Evolutionary conservation across 257 asterid species (phyloP), one percentile per base, ranked within the genome.

Genomic region (Eustoma russellianum): DNA sequence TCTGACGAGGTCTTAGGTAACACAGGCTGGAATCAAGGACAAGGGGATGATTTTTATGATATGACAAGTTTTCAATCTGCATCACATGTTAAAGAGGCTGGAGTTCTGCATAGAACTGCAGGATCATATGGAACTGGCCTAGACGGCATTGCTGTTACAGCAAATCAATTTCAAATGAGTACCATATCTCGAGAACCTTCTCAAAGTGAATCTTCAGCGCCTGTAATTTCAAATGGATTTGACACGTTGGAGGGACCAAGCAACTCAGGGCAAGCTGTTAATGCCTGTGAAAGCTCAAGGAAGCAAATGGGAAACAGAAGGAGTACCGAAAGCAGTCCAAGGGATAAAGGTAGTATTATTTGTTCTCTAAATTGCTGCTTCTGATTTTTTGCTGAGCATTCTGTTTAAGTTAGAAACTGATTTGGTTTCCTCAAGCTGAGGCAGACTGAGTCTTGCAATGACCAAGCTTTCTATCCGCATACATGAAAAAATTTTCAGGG

Each of bases 181-280:
- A 63, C 69, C 14, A 33, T 72, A 13, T 83, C 94, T 28, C 68
- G 70, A 66, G 94, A 82, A 64, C 86, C 90, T 58, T 84, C 90
- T 55, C 92, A 79, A 59, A 88, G 95, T 55, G 96, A 80, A 79
- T 84, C 96, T 50, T 84, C 96, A 5, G 78, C 84, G 6, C 76
- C 74, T 17, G 65, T 77, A 33, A 41, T 76, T 55, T 82, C 92
- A 17, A 78, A 66, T 47, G 75, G 80, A 56, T 75, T 73, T 18
- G 94, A 86, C 53, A 56, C 66, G 52, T 78, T 57, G 49, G 86
- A 86, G 54, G 95, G 83, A 41, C 86, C 79, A 50, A 77, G 75
- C 71, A 55, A 57, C 58, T 73, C 86, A n/a, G 75, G 80, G 30
- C 96, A 76, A 74, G 79, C 78, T 64, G 81, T 77, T 17, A 72